Evolutionary conservation across 2,329 filamentous ascomycete species (phyloP), one percentile per base, ranked within the genome.

Genomic region (Cordyceps tenuipes): DNA sequence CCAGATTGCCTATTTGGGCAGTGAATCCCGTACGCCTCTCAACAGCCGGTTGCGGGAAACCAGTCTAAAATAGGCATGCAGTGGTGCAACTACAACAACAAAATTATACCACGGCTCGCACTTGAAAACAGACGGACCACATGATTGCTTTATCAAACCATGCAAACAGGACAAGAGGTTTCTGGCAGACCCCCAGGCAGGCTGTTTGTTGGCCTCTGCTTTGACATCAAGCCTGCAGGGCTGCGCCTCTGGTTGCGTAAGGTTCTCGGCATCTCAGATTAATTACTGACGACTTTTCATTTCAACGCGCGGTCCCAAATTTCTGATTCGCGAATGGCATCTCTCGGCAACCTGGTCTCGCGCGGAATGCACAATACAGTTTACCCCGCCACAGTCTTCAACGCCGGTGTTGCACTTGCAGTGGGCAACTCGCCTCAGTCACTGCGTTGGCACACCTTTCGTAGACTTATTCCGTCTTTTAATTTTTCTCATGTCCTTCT

Each of bases 321-420:
- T 58, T 44, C n/a, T 26, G 21, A 46, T 54, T 59, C 19, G 60
- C 36, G 21, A 46, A 61, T 59, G 15, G 60, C 60, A 59, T 61
- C 60, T 13, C n/a, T 44, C 17, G 60, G 60, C 47, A 53, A 26
- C 43, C 36, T 48, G 31, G 60, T 48, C 8, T 55, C 55, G 23
- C 48, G 55, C 43, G 47, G 17, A 43, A 9, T 1, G 54, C 59
- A 54, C 53, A 59, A 36, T 51, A 51, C 47, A 61, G 41, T 39
- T 51, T 58, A 2, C 60, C 60, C 3, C 23, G 19, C 55, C 54
- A 53, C 48, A n/a, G n/a, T 52, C 46, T 7, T 54, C 54, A 31
- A 58, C 53, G 17, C 60, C 54, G 6, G 52, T 54, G n/a, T 61
- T 26, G 19, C 39, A 15, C 47, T 52, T 47, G 10, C 46, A 23